Conservation (phyloP, 1,139 yeast species). For the Sugiyamaella paludigena region DNA sequence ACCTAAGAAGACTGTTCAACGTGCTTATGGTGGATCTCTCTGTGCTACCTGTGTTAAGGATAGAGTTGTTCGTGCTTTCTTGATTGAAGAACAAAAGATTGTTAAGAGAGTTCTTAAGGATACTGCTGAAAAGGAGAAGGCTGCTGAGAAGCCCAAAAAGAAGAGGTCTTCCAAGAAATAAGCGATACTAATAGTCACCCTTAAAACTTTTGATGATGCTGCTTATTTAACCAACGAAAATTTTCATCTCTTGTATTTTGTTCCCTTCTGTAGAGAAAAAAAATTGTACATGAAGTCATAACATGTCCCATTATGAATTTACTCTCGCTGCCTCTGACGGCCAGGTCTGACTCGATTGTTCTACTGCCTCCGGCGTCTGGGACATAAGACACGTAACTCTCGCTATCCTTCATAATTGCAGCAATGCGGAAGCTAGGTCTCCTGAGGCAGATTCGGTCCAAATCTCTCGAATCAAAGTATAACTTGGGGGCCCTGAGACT, state of each 20-base stretch:
- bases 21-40: constrained; percentile 99
- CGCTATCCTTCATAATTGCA: too few relatives aligned
- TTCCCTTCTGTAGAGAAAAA: background rate
- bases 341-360: background rate
- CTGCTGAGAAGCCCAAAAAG: constrained; percentile 48
- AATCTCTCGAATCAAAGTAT: too few relatives aligned
- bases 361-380: too few relatives aligned
- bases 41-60: constrained; percentile 98
- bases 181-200: constrained; percentile 4
- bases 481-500: too few relatives aligned
- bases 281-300: too few relatives aligned
- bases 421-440: too few relatives aligned
- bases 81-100: constrained; percentile 98
- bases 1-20: constrained; percentile 97
- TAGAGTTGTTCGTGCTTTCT: constrained; percentile 98
- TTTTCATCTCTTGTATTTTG: background rate
- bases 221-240: constrained; percentile 6
- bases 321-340: too few relatives aligned
- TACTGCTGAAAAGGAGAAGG: constrained; percentile 81
- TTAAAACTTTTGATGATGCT: constrained; percentile 3
- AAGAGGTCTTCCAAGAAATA: constrained; percentile 18
- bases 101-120: constrained; percentile 98
- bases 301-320: too few relatives aligned
- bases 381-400: too few relatives aligned
- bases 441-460: too few relatives aligned